Evolutionary conservation across 2,329 filamentous ascomycete genomes (phyloP), one percentile per base, ranked within the genome.

Genomic region (Trichoderma breve): DNA sequence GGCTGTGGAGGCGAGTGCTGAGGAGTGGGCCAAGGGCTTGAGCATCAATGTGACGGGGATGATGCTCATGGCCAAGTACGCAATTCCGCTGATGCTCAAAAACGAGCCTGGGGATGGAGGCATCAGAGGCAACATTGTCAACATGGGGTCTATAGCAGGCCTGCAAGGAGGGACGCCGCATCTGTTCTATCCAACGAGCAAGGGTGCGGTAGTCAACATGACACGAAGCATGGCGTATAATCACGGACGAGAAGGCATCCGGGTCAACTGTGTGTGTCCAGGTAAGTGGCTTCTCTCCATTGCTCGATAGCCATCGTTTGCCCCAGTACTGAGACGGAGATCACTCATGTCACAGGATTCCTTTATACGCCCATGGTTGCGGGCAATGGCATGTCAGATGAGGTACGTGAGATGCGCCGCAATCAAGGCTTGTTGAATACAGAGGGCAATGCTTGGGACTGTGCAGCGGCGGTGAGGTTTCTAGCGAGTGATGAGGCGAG

Each of bases 11-110:
- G 86, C 91, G 0, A 87, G 91, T 75, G 86, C 90, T 82, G 83
- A 78, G 0, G 82, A 83, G 12, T 92, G 88, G 88, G 82, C 85
- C 0, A 83, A 83, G 65, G 84, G 86, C 0, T 83, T 92, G 70
- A 84, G 89, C 58, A 81, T 91, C 61, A 92, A 92, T 75, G 87
- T 92, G 4, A 85, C 84, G 5, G 89, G 86, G 75, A 92, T 92
- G 89, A 86, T 91, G 34, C 82, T 87, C 70, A 91, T 92, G 88
- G 82, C 83, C 21, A 90, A 90, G 75, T 86, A 87, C 74, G 85
- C 85, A 0, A 86, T 92, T 34, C 90, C 89, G 0, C 85, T 81
- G 3, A 92, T 92, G 89, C 73, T 74, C 28, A 83, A 82, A 70
- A 90, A 90, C 70, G 80, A 84, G 14, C 71, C 72, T 32, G 72